Evolutionary conservation across 2,329 filamentous ascomycete genomes (phyloP).

Genomic region (Xenoacremonium recifei): DNA sequence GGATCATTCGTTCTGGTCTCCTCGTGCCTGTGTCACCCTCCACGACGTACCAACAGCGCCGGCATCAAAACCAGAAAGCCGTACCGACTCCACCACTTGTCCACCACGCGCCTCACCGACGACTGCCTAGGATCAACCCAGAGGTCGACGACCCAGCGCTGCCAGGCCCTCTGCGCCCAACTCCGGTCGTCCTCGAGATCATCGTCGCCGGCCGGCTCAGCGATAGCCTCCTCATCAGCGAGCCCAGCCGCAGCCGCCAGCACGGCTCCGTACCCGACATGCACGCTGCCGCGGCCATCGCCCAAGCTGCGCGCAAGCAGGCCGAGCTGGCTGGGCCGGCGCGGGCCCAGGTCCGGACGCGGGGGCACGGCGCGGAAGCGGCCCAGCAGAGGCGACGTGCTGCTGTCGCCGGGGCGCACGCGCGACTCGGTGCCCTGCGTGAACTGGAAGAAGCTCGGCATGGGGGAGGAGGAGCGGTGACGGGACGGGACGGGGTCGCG

Average conservation of each 20-base stretch:
- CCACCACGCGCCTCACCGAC: slow-evolving; percentile 57
- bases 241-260: slow-evolving; percentile 43
- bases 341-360: slow-evolving; percentile 28
- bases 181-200: slow-evolving; percentile 36
- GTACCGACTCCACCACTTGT: slow-evolving; percentile 64
- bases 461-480: slow-evolving; percentile 26
- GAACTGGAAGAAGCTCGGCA: slow-evolving; percentile 68
- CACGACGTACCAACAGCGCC: slow-evolving; percentile 52
- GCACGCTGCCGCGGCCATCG: slow-evolving; percentile 49
- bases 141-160: slow-evolving; percentile 46
- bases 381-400: slow-evolving; percentile 62
- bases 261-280: slow-evolving; percentile 56
- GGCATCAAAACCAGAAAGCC: slow-evolving; percentile 60
- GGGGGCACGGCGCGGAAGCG: slow-evolving; percentile 63
- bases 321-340: slow-evolving; percentile 36
- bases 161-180: slow-evolving; percentile 33
- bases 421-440: slow-evolving; percentile 63
- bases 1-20: no score
- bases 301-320: slow-evolving; percentile 36
- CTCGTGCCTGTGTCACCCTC: neutral
- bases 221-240: slow-evolving; percentile 26
- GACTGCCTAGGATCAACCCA: slow-evolving; percentile 61
- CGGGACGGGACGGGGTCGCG: slow-evolving; percentile 9
- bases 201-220: slow-evolving; percentile 23
- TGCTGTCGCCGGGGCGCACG: slow-evolving; percentile 50